Conservation (phyloP, 305 asterid species). For the Fraxinus angustifolia region DNA sequence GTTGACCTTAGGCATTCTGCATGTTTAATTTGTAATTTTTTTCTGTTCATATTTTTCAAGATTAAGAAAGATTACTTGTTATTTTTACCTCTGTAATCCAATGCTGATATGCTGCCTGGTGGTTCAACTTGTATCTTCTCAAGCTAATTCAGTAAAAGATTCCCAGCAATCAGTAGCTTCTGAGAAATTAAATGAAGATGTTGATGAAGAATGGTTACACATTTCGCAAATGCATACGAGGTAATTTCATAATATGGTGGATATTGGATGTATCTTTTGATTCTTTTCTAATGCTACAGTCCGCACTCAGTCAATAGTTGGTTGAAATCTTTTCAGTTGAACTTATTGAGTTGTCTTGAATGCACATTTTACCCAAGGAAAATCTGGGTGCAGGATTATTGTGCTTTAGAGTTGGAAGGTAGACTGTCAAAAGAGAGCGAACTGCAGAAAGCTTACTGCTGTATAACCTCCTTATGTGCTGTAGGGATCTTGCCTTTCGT, state of each 20-base stretch:
- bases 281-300: constrained; percentile 2
- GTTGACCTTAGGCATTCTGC: background rate
- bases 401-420: background rate
- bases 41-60: background rate
- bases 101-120: constrained; percentile 17
- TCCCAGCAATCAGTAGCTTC: constrained; percentile 41
- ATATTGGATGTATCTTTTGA: background rate
- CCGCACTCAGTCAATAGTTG: background rate
- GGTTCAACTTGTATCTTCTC: constrained; percentile 19
- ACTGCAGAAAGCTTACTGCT: background rate
- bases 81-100: background rate
- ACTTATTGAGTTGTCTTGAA: background rate
- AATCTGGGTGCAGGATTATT: background rate
- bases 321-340: constrained; percentile 9
- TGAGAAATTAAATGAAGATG: constrained; percentile 40
- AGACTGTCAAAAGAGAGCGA: background rate
- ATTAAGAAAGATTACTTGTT: background rate
- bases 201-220: constrained; percentile 75
- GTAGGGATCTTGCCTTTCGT: background rate
- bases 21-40: background rate
- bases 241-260: constrained; percentile 35
- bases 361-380: background rate
- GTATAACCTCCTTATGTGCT: background rate
- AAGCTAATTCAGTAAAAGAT: constrained; percentile 35
- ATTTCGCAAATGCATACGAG: constrained; percentile 79